These are phyloP conservation scores for Orbilia blumenaviensis DNA, from an alignment of 2,329 filamentous ascomycete species.

Conservation along the genomic window DNA sequence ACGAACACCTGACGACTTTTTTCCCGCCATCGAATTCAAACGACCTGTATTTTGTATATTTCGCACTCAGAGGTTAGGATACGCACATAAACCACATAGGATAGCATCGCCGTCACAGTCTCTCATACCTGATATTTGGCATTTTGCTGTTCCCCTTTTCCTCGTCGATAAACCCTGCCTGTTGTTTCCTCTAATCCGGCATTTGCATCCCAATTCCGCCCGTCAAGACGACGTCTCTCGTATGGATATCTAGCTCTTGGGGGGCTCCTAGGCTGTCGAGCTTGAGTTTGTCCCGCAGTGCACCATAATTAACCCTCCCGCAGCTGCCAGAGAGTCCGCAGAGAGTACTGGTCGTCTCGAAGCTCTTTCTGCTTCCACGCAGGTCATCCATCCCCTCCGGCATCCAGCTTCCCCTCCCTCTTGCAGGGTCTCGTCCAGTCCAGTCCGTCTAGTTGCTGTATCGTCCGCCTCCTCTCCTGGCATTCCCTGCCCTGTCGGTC, in stretches of 20 bases:
- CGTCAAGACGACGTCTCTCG: slow-evolving; percentile 6
- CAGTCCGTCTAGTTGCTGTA: neutral
- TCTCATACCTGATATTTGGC: slow-evolving; percentile 9
- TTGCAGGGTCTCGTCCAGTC: slow-evolving; percentile 33
- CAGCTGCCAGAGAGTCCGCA: too few relatives aligned
- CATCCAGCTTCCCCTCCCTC: slow-evolving; percentile 12
- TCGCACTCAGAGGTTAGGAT: slow-evolving; percentile 1
- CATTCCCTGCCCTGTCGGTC: slow-evolving; percentile 11
- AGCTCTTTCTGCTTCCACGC: slow-evolving; percentile 4
- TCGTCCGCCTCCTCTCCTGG: slow-evolving; percentile 13
- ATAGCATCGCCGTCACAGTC: neutral
- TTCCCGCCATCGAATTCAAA: neutral
- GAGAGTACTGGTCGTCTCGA: slow-evolving; percentile 7
- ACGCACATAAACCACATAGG: slow-evolving; percentile 11
- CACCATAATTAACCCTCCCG: slow-evolving; percentile 2
- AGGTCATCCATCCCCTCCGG: slow-evolving; percentile 2
- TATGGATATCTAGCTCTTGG: slow-evolving; percentile 19
- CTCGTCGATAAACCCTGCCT: neutral
- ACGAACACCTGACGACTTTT: slow-evolving; percentile 24
- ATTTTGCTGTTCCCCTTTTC: neutral
- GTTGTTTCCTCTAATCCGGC: slow-evolving; percentile 6
- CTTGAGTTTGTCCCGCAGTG: too few relatives aligned
- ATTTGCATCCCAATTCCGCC: slow-evolving; percentile 20
- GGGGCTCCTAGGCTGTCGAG: slow-evolving; percentile 12
- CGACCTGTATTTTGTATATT: slow-evolving; percentile 20